phyloP scores from a whole-genome alignment of 2,329 filamentous ascomycete species.

The Fonsecaea pedrosoi region DNA sequence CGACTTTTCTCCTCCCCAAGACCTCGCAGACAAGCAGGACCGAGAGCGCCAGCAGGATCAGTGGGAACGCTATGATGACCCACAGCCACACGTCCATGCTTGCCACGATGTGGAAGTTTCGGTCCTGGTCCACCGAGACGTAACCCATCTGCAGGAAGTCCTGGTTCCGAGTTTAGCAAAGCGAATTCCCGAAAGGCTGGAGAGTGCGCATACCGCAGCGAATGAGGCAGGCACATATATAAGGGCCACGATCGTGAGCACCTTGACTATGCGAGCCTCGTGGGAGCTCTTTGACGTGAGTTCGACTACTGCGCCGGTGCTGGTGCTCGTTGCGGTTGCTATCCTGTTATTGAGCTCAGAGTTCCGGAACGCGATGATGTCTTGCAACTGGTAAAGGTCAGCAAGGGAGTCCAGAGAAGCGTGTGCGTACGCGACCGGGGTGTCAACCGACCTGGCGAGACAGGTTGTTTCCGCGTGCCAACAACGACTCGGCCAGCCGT shows the following conservation, averaged over 20 bases:
- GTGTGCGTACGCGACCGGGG: not conserved
- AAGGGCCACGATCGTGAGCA: slow-evolving; percentile 8
- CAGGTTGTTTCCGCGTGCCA: slow-evolving; percentile 10
- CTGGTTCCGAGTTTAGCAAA: not conserved
- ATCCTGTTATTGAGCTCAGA: slow-evolving; percentile 13
- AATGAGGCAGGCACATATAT: slow-evolving; percentile 13
- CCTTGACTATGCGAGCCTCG: slow-evolving; percentile 11
- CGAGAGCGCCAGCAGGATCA: slow-evolving; percentile 7
- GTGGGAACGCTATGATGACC: slow-evolving; percentile 12
- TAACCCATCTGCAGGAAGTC: slow-evolving; percentile 14
- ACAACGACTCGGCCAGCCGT: slow-evolving; percentile 1
- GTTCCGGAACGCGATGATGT: slow-evolving; percentile 11
- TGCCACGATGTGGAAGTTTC: slow-evolving; percentile 12
- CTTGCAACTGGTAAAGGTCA: not conserved
- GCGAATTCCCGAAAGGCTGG: not conserved
- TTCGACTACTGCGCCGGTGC: slow-evolving; percentile 4
- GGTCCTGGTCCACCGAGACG: slow-evolving; percentile 3
- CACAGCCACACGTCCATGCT: slow-evolving; percentile 9
- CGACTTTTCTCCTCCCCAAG: slow-evolving; percentile 4
- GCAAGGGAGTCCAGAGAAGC: not conserved
- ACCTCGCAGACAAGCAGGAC: slow-evolving; percentile 8
- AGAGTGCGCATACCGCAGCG: not conserved
- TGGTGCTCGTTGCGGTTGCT: slow-evolving; percentile 5
- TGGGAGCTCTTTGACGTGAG: slow-evolving; percentile 6
- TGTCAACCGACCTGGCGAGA: slow-evolving; percentile 3